Percentiles rank a stretch among this genome's conserved stretches.
phyloP scores from a whole-genome alignment of 352 stramenopile species.

The Phytophthora cryptogea region DNA sequence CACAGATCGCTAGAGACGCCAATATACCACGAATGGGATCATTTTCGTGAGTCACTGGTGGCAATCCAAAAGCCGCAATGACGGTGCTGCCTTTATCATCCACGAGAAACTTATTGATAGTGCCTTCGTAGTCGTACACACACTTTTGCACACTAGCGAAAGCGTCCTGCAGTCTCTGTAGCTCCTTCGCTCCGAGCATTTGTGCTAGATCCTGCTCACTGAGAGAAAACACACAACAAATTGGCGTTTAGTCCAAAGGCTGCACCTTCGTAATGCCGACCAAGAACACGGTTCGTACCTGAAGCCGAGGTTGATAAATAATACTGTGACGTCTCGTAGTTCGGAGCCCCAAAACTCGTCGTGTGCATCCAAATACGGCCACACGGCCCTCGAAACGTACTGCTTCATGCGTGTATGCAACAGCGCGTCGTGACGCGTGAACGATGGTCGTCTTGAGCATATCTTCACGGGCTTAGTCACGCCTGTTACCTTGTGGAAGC shows the following conservation, averaged over 20 bases:
- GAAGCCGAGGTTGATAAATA: constrained; percentile 96
- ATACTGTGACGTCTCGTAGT: constrained; percentile 88
- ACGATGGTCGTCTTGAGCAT: constrained; percentile 70
- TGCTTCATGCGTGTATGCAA: constrained; percentile 88
- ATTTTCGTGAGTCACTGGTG: constrained; percentile 93
- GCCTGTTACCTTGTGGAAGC: constrained; percentile 62
- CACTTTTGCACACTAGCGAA: constrained; percentile 88
- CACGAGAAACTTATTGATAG: constrained; percentile 97
- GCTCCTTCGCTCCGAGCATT: constrained; percentile 71
- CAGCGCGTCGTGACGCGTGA: constrained; percentile 78
- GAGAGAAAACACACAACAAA: background rate
- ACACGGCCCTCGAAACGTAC: constrained; percentile 92
- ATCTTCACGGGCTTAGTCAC: constrained; percentile 70
- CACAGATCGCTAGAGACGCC: constrained; percentile 84
- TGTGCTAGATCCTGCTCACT: constrained; percentile 78
- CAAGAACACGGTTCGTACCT: constrained; percentile 40
- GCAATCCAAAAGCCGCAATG: constrained; percentile 93
- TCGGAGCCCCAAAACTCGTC: constrained; percentile 95
- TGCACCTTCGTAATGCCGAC: background rate
- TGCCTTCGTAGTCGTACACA: constrained; percentile 95
- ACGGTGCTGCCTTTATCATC: constrained; percentile 95
- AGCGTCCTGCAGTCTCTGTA: constrained; percentile 78
- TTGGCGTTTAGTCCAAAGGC: background rate
- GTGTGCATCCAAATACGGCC: constrained; percentile 90
- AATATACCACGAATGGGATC: constrained; percentile 91